Base-by-base conservation (phyloP, 345 rosid species). In the Euphorbia lathyris region DNA sequence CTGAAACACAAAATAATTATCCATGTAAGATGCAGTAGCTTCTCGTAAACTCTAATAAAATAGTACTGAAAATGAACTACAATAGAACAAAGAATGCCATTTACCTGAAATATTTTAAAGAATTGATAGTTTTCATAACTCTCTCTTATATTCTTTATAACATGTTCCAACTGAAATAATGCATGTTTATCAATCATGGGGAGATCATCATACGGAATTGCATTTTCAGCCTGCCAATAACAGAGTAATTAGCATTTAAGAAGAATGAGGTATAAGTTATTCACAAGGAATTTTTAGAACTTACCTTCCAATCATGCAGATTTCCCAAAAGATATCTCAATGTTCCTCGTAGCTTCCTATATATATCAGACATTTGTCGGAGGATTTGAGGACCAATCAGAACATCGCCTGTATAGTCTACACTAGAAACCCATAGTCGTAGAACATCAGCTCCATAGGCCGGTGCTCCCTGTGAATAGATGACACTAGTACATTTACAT, bases 351-450 rank as follows among this genome's bases (percentile, higher is more conserved):
- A 94, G 76, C 80, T 94, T 91, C 81, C 98, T 84, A 69, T 94
- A 90, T 63, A 90, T 87, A 69, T 94, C 98, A 79, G 98, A 88
- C 82, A 87, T 88, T 85, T 94, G 98, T 23, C 89, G 87, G 66
- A 94, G 86, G 69, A 88, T 72, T 80, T 89, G 97, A 43, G 95
- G 86, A 72, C 97, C 96, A 48, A 94, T 79, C 80, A 91, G 71
- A 52, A 88, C 93, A 86, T 94, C 98, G 34, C 88, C 88, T 1
- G 89, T 81, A 77, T 91, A 94, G 82, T 94, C 96, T 68, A 94
- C 98, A 84, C 98, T 94, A 62, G 96, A 91, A 80, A 94, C 98
- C 98, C 98, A 94, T 53, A 94, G 96, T 56, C 97, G 88, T 76
- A 94, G 76, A 63, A 91, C 91, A 78, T 94, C 98, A 77, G 96